These are phyloP conservation scores for Phytophthora pini DNA, from an alignment of 352 stramenopile species.

Conservation along the genomic window DNA sequence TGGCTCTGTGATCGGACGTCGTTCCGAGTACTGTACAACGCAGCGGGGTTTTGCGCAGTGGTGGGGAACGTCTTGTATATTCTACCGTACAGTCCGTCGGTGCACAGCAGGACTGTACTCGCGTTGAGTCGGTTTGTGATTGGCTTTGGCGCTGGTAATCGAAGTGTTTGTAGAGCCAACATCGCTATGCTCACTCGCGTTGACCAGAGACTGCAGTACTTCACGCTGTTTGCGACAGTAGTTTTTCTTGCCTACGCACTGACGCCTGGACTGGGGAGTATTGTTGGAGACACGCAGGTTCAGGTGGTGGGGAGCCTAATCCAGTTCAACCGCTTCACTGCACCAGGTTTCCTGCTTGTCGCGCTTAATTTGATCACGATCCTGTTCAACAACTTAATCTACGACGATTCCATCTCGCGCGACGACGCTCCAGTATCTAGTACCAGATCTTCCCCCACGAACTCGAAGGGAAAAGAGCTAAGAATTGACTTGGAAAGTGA, in stretches of 20 bases:
- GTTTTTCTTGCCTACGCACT: conserved; percentile 80
- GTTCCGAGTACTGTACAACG: conserved; percentile 65
- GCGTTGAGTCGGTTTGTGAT: conserved; percentile 67
- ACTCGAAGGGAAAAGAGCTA: conserved; percentile 6
- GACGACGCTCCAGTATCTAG: conserved; percentile 39
- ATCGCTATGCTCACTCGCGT: conserved; percentile 66
- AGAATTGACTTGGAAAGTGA: conserved; percentile 9
- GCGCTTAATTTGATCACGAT: conserved; percentile 58
- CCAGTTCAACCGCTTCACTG: conserved; percentile 67
- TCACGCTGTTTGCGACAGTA: conserved; percentile 71
- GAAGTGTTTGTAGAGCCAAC: conserved; percentile 75
- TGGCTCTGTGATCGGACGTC: conserved; percentile 67
- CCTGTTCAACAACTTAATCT: conserved; percentile 50
- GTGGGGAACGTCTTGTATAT: conserved; percentile 71
- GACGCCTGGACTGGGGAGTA: conserved; percentile 61
- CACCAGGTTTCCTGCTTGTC: conserved; percentile 61
- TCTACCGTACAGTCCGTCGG: conserved; percentile 45
- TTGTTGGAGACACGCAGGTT: conserved; percentile 55
- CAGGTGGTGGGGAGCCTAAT: conserved; percentile 43
- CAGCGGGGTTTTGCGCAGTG: conserved; percentile 45
- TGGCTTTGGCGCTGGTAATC: conserved; percentile 74
- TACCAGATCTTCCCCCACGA: no score
- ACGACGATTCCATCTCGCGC: conserved; percentile 51
- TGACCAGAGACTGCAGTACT: conserved; percentile 66
- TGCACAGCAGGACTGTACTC: conserved; percentile 50